Conservation (phyloP, 2,329 filamentous ascomycete genomes). For the Cercospora brassicicola region DNA sequence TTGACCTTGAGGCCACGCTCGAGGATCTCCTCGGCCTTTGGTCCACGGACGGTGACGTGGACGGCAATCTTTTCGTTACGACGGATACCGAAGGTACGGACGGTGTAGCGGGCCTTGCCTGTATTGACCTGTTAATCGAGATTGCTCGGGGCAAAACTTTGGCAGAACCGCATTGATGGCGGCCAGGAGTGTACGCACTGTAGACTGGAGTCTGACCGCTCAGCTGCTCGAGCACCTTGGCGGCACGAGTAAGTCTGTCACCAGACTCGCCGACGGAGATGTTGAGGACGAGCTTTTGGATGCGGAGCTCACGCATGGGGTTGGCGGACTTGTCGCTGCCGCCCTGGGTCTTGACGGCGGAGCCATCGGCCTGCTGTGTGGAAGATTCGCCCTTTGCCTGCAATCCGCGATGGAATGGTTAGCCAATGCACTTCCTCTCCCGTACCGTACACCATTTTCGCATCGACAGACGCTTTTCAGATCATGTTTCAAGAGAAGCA, state of each 20-base stretch:
- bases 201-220: constrained; percentile 99
- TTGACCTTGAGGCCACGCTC: constrained; percentile 99
- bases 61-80: constrained; percentile 99
- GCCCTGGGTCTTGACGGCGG: constrained; percentile 29
- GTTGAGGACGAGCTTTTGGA: constrained; percentile 99
- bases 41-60: constrained; percentile 98
- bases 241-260: constrained; percentile 99
- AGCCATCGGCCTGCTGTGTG: constrained; percentile 37
- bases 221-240: constrained; percentile 99
- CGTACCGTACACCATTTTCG: constrained; percentile 19
- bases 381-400: constrained; percentile 36
- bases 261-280: constrained; percentile 99
- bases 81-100: constrained; percentile 99
- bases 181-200: constrained; percentile 61
- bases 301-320: constrained; percentile 99
- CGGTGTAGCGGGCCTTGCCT: constrained; percentile 99
- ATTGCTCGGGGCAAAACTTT: neutral
- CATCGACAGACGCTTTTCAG: constrained; percentile 15
- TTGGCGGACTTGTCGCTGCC: constrained; percentile 76
- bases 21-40: constrained; percentile 99
- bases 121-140: constrained; percentile 26
- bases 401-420: constrained; percentile 12
- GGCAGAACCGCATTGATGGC: neutral
- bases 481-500: constrained; percentile 9
- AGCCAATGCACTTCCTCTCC: constrained; percentile 19